phyloP scores from a whole-genome alignment of 148 eudicot genomes.

The Cornus kousa region DNA sequence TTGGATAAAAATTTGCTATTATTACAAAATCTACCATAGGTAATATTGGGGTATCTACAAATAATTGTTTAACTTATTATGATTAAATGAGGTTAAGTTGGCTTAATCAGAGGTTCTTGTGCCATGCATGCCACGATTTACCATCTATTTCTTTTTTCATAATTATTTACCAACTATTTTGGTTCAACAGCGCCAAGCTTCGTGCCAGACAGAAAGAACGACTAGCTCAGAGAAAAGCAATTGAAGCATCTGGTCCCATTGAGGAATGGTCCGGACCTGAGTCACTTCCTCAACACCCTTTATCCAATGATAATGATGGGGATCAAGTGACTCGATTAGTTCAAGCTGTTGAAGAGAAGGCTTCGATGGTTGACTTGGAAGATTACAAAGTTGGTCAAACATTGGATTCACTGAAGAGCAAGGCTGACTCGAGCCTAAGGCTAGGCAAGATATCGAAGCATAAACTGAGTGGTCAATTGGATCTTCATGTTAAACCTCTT shows the following conservation, averaged over 20 bases:
- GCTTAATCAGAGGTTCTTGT: not conserved
- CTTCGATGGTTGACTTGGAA: constrained; percentile 25
- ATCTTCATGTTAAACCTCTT: constrained; percentile 21
- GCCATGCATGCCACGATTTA: not conserved
- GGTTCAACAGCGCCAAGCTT: constrained; percentile 59
- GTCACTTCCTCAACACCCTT: constrained; percentile 22
- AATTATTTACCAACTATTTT: not conserved
- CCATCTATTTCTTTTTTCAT: not conserved
- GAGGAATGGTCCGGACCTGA: constrained; percentile 30
- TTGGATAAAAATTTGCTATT: not conserved
- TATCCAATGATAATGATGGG: constrained; percentile 25
- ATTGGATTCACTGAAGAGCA: constrained; percentile 29
- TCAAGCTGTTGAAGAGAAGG: constrained; percentile 37
- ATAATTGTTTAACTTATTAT: not conserved
- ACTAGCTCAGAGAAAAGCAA: constrained; percentile 50
- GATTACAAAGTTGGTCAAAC: constrained; percentile 28
- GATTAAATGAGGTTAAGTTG: not conserved
- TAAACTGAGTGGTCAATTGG: constrained; percentile 24
- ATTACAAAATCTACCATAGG: not conserved
- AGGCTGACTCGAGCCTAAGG: constrained; percentile 29
- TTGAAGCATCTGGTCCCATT: constrained; percentile 30
- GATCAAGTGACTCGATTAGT: constrained; percentile 22
- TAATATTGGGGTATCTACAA: not conserved
- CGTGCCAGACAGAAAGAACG: constrained; percentile 91
- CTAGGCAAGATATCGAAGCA: constrained; percentile 37